These are phyloP conservation scores for Aspergillus caelatus DNA, from an alignment of 2,329 filamentous ascomycete genomes.

Conservation along the genomic window DNA sequence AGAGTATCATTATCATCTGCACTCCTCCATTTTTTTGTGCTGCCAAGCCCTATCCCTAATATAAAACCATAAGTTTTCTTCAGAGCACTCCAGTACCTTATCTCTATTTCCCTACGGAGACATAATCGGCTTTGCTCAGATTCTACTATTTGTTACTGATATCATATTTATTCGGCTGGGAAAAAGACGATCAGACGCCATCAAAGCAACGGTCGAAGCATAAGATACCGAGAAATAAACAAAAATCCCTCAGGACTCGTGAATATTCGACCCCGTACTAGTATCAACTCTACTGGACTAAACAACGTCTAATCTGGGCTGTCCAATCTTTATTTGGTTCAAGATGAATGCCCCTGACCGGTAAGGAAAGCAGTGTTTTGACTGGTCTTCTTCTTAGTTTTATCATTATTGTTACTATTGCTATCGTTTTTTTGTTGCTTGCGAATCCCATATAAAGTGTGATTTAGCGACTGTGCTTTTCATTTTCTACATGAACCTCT, in stretches of 20 bases:
- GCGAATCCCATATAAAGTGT: background rate
- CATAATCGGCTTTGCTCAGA: background rate
- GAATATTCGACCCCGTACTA: background rate
- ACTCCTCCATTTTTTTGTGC: background rate
- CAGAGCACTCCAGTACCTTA: background rate
- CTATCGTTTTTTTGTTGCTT: background rate
- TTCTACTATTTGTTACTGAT: background rate
- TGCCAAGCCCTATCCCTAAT: background rate
- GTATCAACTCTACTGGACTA: background rate
- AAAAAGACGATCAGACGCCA: background rate
- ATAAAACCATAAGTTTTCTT: background rate
- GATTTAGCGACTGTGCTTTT: background rate
- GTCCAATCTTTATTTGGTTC: background rate
- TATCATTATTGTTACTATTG: background rate
- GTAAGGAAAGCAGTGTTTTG: constrained; percentile 37
- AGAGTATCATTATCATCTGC: background rate
- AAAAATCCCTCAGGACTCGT: background rate
- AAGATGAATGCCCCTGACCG: constrained; percentile 53
- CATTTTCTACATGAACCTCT: too few relatives aligned
- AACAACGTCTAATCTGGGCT: background rate
- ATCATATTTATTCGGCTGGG: background rate
- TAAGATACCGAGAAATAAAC: background rate
- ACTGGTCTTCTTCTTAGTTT: background rate
- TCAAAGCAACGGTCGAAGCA: background rate
- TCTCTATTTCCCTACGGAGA: background rate